Evolutionary conservation across 805 yeast species (phyloP).

Genomic region (Jamesozyma piceae): DNA sequence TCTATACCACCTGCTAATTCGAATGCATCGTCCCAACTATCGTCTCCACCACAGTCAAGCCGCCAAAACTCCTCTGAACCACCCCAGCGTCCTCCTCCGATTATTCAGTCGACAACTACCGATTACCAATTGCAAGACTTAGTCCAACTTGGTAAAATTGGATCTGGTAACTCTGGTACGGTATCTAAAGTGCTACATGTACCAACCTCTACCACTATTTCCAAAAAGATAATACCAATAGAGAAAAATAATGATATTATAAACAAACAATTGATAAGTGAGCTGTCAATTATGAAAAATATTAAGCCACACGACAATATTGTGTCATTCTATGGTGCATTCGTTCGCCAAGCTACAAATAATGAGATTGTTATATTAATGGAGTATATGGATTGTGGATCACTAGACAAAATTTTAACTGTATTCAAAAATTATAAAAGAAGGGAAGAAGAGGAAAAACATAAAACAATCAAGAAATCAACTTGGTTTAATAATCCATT

Average conservation of each 20-base stretch:
- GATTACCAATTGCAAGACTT: slow-evolving; percentile 52
- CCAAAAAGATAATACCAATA: slow-evolving; percentile 77
- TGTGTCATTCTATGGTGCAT: slow-evolving; percentile 87
- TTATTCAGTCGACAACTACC: background rate
- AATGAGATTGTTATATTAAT: slow-evolving; percentile 80
- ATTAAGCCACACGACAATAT: slow-evolving; percentile 72
- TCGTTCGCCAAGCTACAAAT: slow-evolving; percentile 40
- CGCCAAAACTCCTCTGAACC: background rate
- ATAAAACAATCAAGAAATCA: background rate
- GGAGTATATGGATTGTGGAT: slow-evolving; percentile 95
- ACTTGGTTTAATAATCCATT: slow-evolving; percentile 36
- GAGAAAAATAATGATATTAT: slow-evolving; percentile 52
- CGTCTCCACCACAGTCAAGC: background rate
- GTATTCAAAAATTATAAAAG: slow-evolving; percentile 44
- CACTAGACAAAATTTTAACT: slow-evolving; percentile 68
- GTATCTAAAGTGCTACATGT: slow-evolving; percentile 82
- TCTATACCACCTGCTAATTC: background rate
- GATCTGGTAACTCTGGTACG: slow-evolving; percentile 90
- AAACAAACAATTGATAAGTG: slow-evolving; percentile 65
- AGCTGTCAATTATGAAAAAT: slow-evolving; percentile 81
- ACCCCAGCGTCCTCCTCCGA: background rate
- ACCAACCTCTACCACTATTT: slow-evolving; percentile 83
- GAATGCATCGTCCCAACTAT: background rate
- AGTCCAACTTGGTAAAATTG: slow-evolving; percentile 65
- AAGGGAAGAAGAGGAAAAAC: slow-evolving; percentile 6